Evolutionary conservation across 345 rosid species (phyloP).

Genomic region (Sisymbrium altissimum): DNA sequence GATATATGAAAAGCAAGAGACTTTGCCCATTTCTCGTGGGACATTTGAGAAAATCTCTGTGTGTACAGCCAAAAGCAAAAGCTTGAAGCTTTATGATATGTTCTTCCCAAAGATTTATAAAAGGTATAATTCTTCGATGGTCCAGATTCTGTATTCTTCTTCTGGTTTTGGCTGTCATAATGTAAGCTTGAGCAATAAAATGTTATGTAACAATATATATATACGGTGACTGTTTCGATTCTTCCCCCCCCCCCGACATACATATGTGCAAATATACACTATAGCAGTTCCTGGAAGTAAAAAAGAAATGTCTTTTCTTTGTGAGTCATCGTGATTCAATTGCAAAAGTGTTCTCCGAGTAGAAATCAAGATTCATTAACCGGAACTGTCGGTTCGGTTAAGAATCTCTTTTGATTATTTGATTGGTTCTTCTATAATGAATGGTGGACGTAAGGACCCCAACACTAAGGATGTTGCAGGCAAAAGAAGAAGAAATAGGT

Average conservation of each 20-base stretch:
- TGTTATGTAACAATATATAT: slow-evolving; percentile 14
- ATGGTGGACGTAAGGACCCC: slow-evolving; percentile 20
- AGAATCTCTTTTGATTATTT: slow-evolving; percentile 4
- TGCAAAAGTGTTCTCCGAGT: no score
- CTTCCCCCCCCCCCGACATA: no score
- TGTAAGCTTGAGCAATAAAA: slow-evolving; percentile 22
- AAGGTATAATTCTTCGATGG: background rate
- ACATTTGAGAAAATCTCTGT: background rate
- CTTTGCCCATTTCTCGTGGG: background rate
- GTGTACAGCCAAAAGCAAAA: slow-evolving; percentile 26
- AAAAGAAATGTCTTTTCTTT: background rate
- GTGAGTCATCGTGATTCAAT: background rate
- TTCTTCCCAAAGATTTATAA: background rate
- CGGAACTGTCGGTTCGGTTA: background rate
- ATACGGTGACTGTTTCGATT: background rate
- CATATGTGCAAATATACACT: background rate
- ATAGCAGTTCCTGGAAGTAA: background rate
- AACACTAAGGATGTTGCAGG: slow-evolving; percentile 20
- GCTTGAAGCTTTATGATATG: slow-evolving; percentile 13
- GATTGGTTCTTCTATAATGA: background rate
- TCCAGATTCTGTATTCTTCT: slow-evolving; percentile 10
- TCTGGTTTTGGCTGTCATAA: slow-evolving; percentile 16
- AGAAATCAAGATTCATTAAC: no score
- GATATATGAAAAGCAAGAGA: slow-evolving; percentile 20
- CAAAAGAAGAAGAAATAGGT: background rate